Base-by-base conservation (phyloP, 2,329 filamentous ascomycete genomes). In the Myriangium duriaei region DNA sequence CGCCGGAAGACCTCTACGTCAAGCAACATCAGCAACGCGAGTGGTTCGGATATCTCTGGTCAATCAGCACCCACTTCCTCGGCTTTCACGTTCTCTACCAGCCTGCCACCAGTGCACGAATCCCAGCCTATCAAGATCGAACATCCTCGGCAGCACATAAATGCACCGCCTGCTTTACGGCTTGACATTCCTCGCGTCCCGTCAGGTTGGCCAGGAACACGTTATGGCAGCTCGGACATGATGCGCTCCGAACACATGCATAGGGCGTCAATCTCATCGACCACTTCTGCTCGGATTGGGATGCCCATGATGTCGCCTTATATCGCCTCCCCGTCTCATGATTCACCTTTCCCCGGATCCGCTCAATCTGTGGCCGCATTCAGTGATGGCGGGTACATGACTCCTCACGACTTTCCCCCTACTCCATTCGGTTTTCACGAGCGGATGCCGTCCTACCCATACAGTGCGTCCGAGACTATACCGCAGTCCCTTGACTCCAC, bases 1-100 rank as follows among this genome's bases (percentile, higher is more conserved):
- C 29, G 49, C 16, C 49, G 49, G 15, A 54, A 54, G 41, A 47
- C 45, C 21, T 51, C 49, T 11, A 19, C 29, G 15, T 29, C 36
- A 13, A 39, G 36, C 30, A 39, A 28, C 17, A 24, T 13, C 15
- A 39, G 36, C 30, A 39, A 26, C 14, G 19, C 28, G 3, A 39
- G 32, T 15, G 30, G 32, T 14, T 39, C 36, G 3, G 32, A 39
- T 32, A 11, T 33, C 7, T 39, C 36, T 15, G 19, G 28, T 3
- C 32, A 29, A 12, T 12, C 32, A 10, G 28, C 36, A 2, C 14
- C 30, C 15, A 30, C 29, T 7, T 30, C 32, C 11, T 32, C 30
- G 15, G 11, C 30, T 5, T 39, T 39, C 30, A 39, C 19, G 17
- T 39, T 39, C 18, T 29, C 36, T 30, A n/a, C 36, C 16, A 39